A percentile compares a stretch with the other conserved stretches of the same genome.
Conservation (phyloP, 164 flowering plant species). For the Sextonia rubra region DNA sequence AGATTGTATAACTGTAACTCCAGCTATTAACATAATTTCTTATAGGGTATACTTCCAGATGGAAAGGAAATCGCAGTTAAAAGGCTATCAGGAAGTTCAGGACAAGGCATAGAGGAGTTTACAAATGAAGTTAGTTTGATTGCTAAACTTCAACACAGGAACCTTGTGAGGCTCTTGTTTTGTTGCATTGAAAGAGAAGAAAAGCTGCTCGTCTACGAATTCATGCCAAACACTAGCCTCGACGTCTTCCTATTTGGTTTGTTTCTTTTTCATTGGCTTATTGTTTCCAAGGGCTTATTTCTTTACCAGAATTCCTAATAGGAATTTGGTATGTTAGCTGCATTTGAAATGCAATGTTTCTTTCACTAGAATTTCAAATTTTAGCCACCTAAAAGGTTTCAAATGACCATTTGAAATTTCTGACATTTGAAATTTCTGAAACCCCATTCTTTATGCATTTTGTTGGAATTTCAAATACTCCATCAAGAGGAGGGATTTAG, state of each 20-base stretch:
- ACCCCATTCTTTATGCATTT: too few relatives aligned
- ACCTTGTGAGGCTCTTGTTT: slow-evolving; percentile 15
- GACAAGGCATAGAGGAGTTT: slow-evolving; percentile 18
- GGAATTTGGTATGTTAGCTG: too few relatives aligned
- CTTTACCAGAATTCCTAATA: too few relatives aligned
- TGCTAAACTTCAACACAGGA: slow-evolving; percentile 17
- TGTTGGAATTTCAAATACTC: too few relatives aligned
- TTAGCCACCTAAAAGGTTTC: too few relatives aligned
- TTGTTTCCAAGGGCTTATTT: too few relatives aligned
- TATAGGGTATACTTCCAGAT: slow-evolving; percentile 13
- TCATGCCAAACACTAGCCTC: slow-evolving; percentile 16
- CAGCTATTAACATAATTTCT: neutral
- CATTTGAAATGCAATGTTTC: too few relatives aligned
- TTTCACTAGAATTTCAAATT: too few relatives aligned
- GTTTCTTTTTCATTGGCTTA: neutral
- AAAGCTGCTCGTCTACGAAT: slow-evolving; percentile 17
- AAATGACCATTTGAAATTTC: too few relatives aligned
- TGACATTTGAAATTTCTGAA: too few relatives aligned
- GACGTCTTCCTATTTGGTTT: slow-evolving; percentile 18
- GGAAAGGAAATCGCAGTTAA: slow-evolving; percentile 20
- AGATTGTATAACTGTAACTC: too few relatives aligned
- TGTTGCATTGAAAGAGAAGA: slow-evolving; percentile 12
- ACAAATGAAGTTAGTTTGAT: slow-evolving; percentile 14
- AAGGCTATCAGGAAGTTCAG: slow-evolving; percentile 15
- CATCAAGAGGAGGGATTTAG: too few relatives aligned